Percentiles rank a stretch among this genome's conserved stretches.
Conservation (phyloP, 1,139 yeast species). For the Sugiyamaella pinicola region DNA sequence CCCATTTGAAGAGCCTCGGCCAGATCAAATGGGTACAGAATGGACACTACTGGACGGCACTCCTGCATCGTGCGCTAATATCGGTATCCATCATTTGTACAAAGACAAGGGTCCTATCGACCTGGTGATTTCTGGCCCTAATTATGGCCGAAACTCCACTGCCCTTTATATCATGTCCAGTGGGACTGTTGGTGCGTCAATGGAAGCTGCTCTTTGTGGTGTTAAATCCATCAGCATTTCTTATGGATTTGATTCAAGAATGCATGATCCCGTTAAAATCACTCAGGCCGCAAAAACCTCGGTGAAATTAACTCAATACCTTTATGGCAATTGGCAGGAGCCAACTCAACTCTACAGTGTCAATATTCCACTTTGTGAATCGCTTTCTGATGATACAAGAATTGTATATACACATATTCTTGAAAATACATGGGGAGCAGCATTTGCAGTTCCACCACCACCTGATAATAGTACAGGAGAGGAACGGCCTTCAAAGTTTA, state of each 20-base stretch:
- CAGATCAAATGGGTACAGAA: slow-evolving; percentile 49
- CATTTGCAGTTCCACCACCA: slow-evolving; percentile 45
- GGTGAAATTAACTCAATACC: slow-evolving; percentile 60
- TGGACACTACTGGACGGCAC: slow-evolving; percentile 90
- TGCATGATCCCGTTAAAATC: slow-evolving; percentile 57
- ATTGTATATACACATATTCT: slow-evolving; percentile 75
- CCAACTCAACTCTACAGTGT: slow-evolving; percentile 75
- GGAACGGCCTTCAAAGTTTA: slow-evolving; percentile 47
- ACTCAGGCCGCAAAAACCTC: slow-evolving; percentile 69
- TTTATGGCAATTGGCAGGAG: slow-evolving; percentile 59
- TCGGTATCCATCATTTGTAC: slow-evolving; percentile 78
- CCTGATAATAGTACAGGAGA: slow-evolving; percentile 21
- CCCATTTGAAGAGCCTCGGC: slow-evolving; percentile 46
- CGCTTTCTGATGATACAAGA: slow-evolving; percentile 58
- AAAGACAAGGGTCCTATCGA: slow-evolving; percentile 64
- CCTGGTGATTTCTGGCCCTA: slow-evolving; percentile 90
- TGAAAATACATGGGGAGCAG: slow-evolving; percentile 75
- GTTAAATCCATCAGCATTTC: slow-evolving; percentile 77
- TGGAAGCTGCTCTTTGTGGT: slow-evolving; percentile 89
- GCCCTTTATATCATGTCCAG: slow-evolving; percentile 88
- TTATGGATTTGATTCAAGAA: slow-evolving; percentile 65
- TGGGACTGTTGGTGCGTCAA: slow-evolving; percentile 97
- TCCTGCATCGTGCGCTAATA: slow-evolving; percentile 93
- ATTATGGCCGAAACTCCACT: slow-evolving; percentile 89
- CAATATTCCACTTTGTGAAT: slow-evolving; percentile 71